Conservation (phyloP, 192 early-diverging fungal genomes). For the Anaeromyces robustus region DNA sequence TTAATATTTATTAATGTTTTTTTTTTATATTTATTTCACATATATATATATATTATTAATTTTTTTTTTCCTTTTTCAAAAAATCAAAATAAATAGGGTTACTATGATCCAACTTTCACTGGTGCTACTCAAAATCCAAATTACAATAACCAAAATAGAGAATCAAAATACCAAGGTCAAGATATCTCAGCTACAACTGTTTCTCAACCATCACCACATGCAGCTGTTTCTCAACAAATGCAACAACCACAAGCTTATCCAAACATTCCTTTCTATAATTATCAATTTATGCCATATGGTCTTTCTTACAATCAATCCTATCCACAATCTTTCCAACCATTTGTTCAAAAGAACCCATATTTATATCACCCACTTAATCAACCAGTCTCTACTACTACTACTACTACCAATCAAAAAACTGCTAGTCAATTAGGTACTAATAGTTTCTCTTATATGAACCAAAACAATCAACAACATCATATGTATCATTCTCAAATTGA, state of each 20-base stretch:
- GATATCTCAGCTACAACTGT: background rate
- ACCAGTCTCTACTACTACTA: background rate
- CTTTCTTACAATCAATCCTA: background rate
- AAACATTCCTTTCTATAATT: background rate
- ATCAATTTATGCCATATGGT: background rate
- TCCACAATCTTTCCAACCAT: background rate
- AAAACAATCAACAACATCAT: background rate
- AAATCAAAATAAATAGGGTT: background rate
- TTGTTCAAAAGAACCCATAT: background rate
- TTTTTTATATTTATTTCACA: no score
- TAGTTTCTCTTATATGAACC: background rate
- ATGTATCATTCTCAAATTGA: background rate
- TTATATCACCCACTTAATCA: background rate
- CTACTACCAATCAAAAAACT: background rate
- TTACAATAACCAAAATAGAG: background rate
- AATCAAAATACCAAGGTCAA: background rate
- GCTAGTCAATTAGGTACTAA: background rate
- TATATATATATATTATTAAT: no score
- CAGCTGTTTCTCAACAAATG: background rate
- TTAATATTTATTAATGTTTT: no score
- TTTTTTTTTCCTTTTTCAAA: no score
- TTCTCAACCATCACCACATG: background rate
- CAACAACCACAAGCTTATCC: background rate
- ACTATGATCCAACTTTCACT: background rate
- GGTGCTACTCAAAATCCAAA: background rate